Conservation (phyloP, 768 basidiomycete species). For the Podaxis sp. region DNA sequence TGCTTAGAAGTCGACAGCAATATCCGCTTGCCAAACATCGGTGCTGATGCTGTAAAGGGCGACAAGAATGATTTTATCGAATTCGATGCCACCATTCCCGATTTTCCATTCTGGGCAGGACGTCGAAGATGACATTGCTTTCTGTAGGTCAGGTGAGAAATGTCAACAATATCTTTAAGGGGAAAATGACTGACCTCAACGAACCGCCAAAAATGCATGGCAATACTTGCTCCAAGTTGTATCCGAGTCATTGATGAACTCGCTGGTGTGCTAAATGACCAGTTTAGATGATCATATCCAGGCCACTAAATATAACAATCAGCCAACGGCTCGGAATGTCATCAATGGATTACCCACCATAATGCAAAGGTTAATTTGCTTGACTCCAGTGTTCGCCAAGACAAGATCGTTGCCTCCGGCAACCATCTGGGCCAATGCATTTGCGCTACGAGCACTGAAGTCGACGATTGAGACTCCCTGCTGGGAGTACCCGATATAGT, state of each 20-base stretch:
- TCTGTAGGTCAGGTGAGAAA: background rate
- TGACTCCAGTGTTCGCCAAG: conserved; percentile 32
- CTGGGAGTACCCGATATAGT: conserved; percentile 36
- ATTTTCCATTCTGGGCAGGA: conserved; percentile 19
- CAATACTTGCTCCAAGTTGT: conserved; percentile 15
- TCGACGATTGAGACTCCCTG: conserved; percentile 51
- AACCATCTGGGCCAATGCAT: conserved; percentile 38
- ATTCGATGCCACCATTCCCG: conserved; percentile 34
- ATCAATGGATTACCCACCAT: background rate
- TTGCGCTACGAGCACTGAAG: conserved; percentile 34
- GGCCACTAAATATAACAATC: conserved; percentile 12
- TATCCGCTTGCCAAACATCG: conserved; percentile 54
- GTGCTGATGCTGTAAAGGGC: conserved; percentile 42
- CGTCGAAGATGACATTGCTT: conserved; percentile 10
- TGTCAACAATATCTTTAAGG: background rate
- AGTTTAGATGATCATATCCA: conserved; percentile 16
- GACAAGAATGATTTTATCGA: conserved; percentile 44
- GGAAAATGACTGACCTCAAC: conserved; percentile 7
- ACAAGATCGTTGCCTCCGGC: conserved; percentile 39
- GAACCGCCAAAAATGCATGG: conserved; percentile 15
- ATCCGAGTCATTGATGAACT: conserved; percentile 15
- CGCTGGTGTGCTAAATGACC: conserved; percentile 6
- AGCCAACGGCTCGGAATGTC: background rate
- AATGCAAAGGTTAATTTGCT: conserved; percentile 38
- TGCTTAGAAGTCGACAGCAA: conserved; percentile 35